phyloP scores from a whole-genome alignment of 2,329 filamentous ascomycete genomes.

The Dothideomycetes sp. region DNA sequence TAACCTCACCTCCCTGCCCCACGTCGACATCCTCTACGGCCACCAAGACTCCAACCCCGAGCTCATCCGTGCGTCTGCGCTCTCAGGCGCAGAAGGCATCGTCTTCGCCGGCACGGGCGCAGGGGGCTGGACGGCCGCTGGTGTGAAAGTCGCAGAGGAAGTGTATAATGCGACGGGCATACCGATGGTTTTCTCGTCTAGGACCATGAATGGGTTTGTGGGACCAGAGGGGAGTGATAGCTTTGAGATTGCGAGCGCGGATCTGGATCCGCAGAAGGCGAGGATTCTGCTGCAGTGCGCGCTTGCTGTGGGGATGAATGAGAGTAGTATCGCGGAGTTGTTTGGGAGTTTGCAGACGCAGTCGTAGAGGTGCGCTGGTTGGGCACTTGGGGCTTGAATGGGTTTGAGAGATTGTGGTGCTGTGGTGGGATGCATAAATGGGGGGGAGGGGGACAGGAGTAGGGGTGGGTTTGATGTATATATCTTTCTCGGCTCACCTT shows the following conservation, averaged over 20 bases:
- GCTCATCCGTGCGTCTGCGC: constrained; percentile 38
- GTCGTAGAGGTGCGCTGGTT: too few species aligned
- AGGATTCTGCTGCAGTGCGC: constrained; percentile 38
- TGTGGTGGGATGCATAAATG: too few species aligned
- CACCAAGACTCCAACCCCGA: constrained; percentile 42
- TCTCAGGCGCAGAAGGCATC: constrained; percentile 41
- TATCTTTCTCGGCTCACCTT: too few species aligned
- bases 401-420: too few species aligned
- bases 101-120: constrained; percentile 46
- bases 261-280: constrained; percentile 46
- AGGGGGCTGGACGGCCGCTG: constrained; percentile 36
- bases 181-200: constrained; percentile 41
- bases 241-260: constrained; percentile 36
- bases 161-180: constrained; percentile 35
- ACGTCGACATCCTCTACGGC: constrained; percentile 46
- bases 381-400: too few species aligned
- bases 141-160: constrained; percentile 29
- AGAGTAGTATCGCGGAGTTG: constrained; percentile 33
- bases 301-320: constrained; percentile 18
- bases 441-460: too few species aligned
- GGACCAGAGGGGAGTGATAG: constrained; percentile 18
- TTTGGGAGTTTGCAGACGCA: constrained; percentile 14
- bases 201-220: constrained; percentile 44
- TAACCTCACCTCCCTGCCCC: constrained; percentile 30
- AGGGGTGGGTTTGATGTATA: too few species aligned